Base-by-base conservation (phyloP, 2,329 filamentous ascomycete species). In the Neoarthrinium moseri region DNA sequence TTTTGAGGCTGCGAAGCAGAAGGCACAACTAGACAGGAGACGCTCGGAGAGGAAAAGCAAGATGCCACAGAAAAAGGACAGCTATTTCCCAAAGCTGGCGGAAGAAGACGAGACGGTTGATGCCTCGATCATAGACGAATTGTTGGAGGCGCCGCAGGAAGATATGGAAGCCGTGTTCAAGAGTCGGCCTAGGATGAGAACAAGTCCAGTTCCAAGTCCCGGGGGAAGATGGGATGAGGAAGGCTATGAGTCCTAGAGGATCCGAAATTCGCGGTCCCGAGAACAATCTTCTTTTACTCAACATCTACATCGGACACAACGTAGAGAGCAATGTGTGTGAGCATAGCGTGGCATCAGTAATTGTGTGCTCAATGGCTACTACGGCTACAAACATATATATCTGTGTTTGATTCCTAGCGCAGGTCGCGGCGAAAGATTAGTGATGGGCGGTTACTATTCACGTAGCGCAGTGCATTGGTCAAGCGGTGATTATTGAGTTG, bases 81-180 rank as follows among this genome's bases (percentile, higher is more conserved):
- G 63, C 27, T 71, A 72, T 37, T 80, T 81, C 46, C 64, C 71
- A 0, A 69, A 63, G 21, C 63, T 79, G 5, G 70, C 74, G 5
- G 77, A 81, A 54, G 45, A 66, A 56, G 15, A 65, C 60, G 60
- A 56, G 2, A 49, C 60, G n/a, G 66, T 55, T 27, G 60, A 64
- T 24, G 60, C 65, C n/a, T 58, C 65, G 20, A 74, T 82, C 1
- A 75, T 87, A 7, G 86, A 92, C 58, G 79, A 85, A 52, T 68
- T 95, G 32, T 83, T 95, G 46, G 66, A 68, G 33, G 65, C 56
- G 22, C 76, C 76, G 13, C 77, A 84, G 45, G 84, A 89, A 53
- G 89, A 95, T 49, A 87, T 90, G 64, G 86, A 87, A 48, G 86
- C 85, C 21, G 85, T 96, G 1, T 96, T 96, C 63, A 89, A 85